Evolutionary conservation across 805 yeast genomes (phyloP).

Genomic region (Teunomyces kruisii): DNA sequence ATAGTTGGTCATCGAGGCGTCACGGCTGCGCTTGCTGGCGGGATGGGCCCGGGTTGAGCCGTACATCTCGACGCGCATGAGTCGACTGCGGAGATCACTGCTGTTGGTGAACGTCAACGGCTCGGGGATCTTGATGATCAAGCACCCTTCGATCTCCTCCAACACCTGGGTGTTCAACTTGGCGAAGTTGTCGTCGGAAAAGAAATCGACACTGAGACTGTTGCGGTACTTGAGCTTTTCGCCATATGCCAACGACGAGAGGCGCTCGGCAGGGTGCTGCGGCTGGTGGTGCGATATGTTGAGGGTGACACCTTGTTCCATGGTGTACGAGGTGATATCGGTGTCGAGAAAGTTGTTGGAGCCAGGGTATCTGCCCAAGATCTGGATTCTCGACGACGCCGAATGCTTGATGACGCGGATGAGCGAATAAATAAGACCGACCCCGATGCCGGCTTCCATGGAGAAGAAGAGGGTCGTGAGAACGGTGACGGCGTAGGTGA

Average conservation of each 20-base stretch:
- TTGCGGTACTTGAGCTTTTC: slow-evolving; percentile 2
- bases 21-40: slow-evolving; percentile 36
- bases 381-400: slow-evolving; percentile 79
- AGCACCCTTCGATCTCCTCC: slow-evolving; percentile 46
- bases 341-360: slow-evolving; percentile 43
- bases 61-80: slow-evolving; percentile 41
- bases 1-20: slow-evolving; percentile 38
- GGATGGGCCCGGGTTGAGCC: slow-evolving; percentile 47
- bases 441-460: slow-evolving; percentile 83
- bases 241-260: background rate
- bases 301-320: slow-evolving; percentile 5
- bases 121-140: slow-evolving; percentile 43
- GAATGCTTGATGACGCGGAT: slow-evolving; percentile 79
- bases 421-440: slow-evolving; percentile 82
- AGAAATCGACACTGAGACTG: slow-evolving; percentile 20
- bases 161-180: slow-evolving; percentile 35
- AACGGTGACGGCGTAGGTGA: slow-evolving; percentile 66
- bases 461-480: slow-evolving; percentile 64
- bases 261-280: background rate
- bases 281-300: background rate
- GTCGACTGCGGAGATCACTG: slow-evolving; percentile 36
- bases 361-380: slow-evolving; percentile 59
- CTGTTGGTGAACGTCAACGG: slow-evolving; percentile 44
- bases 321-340: slow-evolving; percentile 19
- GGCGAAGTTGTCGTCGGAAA: slow-evolving; percentile 35